phyloP scores from a whole-genome alignment of 2,329 filamentous ascomycete genomes.

The Fusarium xylarioides region DNA sequence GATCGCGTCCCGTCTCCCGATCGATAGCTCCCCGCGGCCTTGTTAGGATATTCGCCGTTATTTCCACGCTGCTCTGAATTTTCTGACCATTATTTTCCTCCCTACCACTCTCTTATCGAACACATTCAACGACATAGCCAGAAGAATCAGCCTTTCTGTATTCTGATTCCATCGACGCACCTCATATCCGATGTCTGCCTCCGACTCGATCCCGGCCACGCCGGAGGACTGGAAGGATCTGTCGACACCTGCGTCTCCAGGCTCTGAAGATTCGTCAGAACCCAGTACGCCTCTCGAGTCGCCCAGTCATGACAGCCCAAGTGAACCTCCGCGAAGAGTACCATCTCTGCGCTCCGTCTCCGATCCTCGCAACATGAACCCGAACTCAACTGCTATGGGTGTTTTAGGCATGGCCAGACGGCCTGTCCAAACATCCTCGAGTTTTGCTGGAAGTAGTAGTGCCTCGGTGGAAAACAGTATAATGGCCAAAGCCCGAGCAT shows the following conservation, averaged over 20 bases:
- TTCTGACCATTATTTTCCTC: constrained; percentile 4
- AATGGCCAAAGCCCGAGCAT: constrained; percentile 58
- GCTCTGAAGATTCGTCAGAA: constrained; percentile 58
- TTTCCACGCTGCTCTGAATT: constrained; percentile 24
- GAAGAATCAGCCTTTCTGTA: background rate
- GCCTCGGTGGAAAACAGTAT: constrained; percentile 52
- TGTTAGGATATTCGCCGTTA: constrained; percentile 26
- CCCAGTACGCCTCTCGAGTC: constrained; percentile 59
- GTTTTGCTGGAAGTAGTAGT: constrained; percentile 45
- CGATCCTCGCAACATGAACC: constrained; percentile 72
- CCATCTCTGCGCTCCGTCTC: constrained; percentile 69
- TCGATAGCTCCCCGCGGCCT: constrained; percentile 30
- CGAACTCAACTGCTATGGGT: constrained; percentile 86
- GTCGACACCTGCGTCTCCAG: constrained; percentile 54
- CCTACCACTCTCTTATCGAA: background rate
- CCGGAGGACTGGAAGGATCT: constrained; percentile 56
- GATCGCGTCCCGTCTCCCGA: constrained; percentile 39
- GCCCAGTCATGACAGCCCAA: constrained; percentile 45
- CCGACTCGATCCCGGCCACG: constrained; percentile 54
- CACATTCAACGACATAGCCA: background rate
- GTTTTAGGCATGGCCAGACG: constrained; percentile 73
- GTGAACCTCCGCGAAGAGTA: constrained; percentile 59
- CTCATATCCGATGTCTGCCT: constrained; percentile 37
- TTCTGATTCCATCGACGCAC: constrained; percentile 5
- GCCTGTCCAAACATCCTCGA: constrained; percentile 55